These are phyloP conservation scores for Grammothele lineata DNA, from an alignment of 768 basidiomycete species.

Conservation along the genomic window DNA sequence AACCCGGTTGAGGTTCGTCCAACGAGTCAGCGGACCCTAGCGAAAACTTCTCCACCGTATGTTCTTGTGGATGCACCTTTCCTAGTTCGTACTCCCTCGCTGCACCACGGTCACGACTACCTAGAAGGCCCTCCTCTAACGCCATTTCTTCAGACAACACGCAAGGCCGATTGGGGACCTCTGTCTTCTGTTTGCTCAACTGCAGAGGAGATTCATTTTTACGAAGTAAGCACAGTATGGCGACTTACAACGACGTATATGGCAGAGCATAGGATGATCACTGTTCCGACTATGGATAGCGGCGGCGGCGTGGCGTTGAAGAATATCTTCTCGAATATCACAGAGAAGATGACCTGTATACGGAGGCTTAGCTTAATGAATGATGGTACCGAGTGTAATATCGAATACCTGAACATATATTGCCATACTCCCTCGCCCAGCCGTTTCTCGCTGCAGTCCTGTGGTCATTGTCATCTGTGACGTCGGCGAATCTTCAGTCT, in stretches of 20 bases:
- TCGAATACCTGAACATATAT: constrained; percentile 49
- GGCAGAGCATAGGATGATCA: constrained; percentile 61
- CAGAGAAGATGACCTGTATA: constrained; percentile 58
- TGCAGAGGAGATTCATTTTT: not conserved
- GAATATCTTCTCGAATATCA: constrained; percentile 58
- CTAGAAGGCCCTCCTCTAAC: too few relatives aligned
- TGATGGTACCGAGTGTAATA: too few relatives aligned
- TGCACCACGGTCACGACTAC: too few relatives aligned
- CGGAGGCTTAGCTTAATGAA: not conserved
- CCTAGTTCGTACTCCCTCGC: too few relatives aligned
- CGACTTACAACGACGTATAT: constrained; percentile 58
- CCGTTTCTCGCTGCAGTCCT: constrained; percentile 63
- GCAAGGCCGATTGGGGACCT: too few relatives aligned
- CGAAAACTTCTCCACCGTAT: too few relatives aligned
- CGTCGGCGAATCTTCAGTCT: too few relatives aligned
- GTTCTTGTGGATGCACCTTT: too few relatives aligned
- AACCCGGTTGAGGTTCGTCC: too few relatives aligned
- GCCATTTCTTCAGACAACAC: too few relatives aligned
- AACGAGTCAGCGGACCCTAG: too few relatives aligned
- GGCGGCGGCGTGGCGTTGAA: constrained; percentile 57
- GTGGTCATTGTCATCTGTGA: constrained; percentile 50
- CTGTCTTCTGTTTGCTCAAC: not conserved
- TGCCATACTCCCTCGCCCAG: constrained; percentile 57
- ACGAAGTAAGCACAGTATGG: too few relatives aligned
- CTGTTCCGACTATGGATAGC: constrained; percentile 57